phyloP scores from a whole-genome alignment of 495 filamentous ascomycete genomes.

The Aspergillus campestris region DNA sequence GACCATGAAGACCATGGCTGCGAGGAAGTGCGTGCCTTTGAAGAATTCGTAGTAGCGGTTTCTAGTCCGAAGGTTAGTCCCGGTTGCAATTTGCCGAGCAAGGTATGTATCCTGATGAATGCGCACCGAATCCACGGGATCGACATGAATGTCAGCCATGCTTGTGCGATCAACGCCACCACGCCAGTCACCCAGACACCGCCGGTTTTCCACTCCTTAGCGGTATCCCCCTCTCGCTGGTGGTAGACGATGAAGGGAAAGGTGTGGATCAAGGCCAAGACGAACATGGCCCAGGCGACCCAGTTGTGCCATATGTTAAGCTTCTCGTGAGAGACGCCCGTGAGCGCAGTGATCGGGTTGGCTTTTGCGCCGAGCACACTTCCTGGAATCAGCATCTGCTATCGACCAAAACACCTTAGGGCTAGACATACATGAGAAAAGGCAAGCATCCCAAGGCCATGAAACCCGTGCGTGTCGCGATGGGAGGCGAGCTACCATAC shows the following conservation, averaged over 20 bases:
- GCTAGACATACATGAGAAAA: conserved; percentile 36
- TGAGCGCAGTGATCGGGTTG: conserved; percentile 8
- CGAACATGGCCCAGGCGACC: no score
- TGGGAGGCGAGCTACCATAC: conserved; percentile 42
- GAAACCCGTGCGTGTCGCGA: conserved; percentile 44
- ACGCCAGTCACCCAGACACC: conserved; percentile 19
- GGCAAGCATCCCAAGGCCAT: conserved; percentile 45
- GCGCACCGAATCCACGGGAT: conserved; percentile 34
- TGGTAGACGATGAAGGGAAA: no score
- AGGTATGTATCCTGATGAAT: no score
- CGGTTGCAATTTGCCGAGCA: no score
- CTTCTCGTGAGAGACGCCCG: no score
- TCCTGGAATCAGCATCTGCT: background rate
- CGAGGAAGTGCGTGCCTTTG: conserved; percentile 46
- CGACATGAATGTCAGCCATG: conserved; percentile 44
- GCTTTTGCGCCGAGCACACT: conserved; percentile 26
- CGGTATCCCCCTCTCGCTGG: no score
- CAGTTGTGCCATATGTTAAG: no score
- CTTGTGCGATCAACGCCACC: conserved; percentile 38
- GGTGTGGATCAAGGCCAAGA: no score
- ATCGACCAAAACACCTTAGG: background rate
- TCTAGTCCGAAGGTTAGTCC: conserved; percentile 10
- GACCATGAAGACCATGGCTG: conserved; percentile 42
- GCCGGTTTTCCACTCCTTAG: no score
- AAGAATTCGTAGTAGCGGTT: conserved; percentile 54